phyloP scores from a whole-genome alignment of 116 monocot genomes.

The Trichopus zeylanicus region DNA sequence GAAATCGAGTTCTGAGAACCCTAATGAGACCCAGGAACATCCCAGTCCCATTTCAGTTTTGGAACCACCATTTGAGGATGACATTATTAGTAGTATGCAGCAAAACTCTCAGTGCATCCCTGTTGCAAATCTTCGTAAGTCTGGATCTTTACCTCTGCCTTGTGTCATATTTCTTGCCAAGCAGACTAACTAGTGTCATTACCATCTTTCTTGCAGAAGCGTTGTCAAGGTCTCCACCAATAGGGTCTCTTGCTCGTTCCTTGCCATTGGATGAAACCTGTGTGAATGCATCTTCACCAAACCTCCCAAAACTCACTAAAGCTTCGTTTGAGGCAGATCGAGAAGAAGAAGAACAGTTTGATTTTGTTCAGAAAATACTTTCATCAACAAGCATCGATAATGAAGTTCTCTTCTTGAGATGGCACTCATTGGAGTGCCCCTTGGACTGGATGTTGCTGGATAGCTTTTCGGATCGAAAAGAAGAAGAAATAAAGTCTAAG shows the following conservation, averaged over 20 bases:
- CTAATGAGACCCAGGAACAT: constrained; percentile 5
- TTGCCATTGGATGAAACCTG: constrained; percentile 23
- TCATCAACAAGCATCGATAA: constrained; percentile 25
- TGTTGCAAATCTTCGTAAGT: constrained; percentile 41
- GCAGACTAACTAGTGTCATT: not conserved
- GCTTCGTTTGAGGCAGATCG: constrained; percentile 2
- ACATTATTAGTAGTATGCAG: not conserved
- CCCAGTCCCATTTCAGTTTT: constrained; percentile 18
- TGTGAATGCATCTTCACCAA: constrained; percentile 1
- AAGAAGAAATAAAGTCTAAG: constrained; percentile 35
- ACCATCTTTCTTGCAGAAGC: constrained; percentile 31
- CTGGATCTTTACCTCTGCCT: not conserved
- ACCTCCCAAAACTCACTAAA: not conserved
- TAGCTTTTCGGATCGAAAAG: constrained; percentile 29
- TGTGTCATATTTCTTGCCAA: not conserved
- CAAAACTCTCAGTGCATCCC: constrained; percentile 13
- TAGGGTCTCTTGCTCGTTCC: constrained; percentile 30
- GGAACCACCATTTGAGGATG: constrained; percentile 13
- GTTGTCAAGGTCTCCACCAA: constrained; percentile 31
- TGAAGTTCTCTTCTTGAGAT: constrained; percentile 17
- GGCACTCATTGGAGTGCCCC: constrained; percentile 35
- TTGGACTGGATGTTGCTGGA: constrained; percentile 28
- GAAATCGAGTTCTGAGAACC: constrained; percentile 7
- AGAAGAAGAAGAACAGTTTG: constrained; percentile 12
- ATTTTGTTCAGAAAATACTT: constrained; percentile 26